A percentile compares a stretch with the other conserved stretches of the same genome.
phyloP scores from a whole-genome alignment of 2,329 filamentous ascomycete species.

The Coniosporium tulheliwenetii region DNA sequence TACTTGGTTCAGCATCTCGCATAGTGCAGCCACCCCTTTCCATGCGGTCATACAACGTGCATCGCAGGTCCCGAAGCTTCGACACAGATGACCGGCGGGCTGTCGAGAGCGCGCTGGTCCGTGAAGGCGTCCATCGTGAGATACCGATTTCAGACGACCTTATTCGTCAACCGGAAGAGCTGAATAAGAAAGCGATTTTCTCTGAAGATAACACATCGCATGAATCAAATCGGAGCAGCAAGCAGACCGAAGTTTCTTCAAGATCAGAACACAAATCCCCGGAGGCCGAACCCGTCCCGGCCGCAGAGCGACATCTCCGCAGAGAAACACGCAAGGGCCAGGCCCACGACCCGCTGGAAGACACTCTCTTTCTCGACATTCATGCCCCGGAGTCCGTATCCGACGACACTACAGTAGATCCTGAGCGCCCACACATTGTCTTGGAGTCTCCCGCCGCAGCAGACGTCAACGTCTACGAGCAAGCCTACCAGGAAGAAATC shows the following conservation, averaged over 20 bases:
- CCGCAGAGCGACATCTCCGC: conserved; percentile 17
- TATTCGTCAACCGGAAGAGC: conserved; percentile 10
- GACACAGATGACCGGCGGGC: conserved; percentile 35
- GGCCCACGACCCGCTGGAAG: conserved; percentile 47
- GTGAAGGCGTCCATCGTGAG: conserved; percentile 37
- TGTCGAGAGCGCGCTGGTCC: conserved; percentile 32
- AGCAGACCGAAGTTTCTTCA: conserved; percentile 3
- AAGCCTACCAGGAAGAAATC: conserved; percentile 71
- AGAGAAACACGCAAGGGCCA: conserved; percentile 37
- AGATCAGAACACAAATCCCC: conserved; percentile 3
- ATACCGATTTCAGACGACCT: conserved; percentile 19
- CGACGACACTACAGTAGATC: conserved; percentile 23
- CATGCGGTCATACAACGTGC: conserved; percentile 20
- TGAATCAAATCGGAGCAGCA: neutral
- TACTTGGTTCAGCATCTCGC: conserved; percentile 41
- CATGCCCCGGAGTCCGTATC: conserved; percentile 37
- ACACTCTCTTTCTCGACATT: conserved; percentile 59
- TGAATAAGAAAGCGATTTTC: neutral
- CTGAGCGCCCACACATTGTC: conserved; percentile 35
- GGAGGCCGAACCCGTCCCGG: conserved; percentile 16
- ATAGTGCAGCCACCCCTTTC: conserved; percentile 42
- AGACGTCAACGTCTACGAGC: conserved; percentile 79
- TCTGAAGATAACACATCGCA: neutral
- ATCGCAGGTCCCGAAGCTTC: conserved; percentile 31
- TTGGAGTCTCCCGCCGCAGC: conserved; percentile 75